These are phyloP conservation scores for Heliamphora ciliata DNA, from an alignment of 179 eudicot species.

Conservation along the genomic window DNA sequence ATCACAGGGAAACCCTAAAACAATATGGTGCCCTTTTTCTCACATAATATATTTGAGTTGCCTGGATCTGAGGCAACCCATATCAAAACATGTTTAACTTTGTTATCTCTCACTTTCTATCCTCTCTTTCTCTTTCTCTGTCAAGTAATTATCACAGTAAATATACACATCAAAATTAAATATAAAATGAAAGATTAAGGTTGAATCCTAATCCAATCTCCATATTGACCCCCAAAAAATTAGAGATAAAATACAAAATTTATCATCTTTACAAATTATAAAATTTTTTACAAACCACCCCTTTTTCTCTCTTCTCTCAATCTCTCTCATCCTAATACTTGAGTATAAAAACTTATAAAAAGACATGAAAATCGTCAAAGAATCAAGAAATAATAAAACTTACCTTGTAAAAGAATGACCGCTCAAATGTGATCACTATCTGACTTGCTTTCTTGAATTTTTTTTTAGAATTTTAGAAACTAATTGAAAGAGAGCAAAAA, in stretches of 20 bases:
- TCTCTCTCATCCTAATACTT: conserved; percentile 12
- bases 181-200: not conserved
- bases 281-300: not conserved
- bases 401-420: not conserved
- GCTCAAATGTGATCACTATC: conserved; percentile 19
- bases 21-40: conserved; percentile 17
- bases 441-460: conserved; percentile 9
- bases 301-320: too few relatives aligned
- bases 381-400: conserved; percentile 8
- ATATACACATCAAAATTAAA: not conserved
- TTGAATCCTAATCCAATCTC: too few relatives aligned
- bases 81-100: conserved; percentile 5
- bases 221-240: too few relatives aligned
- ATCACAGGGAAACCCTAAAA: conserved; percentile 38
- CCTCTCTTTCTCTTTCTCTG: conserved; percentile 13
- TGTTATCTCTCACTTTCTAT: not conserved
- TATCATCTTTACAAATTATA: conserved; percentile 18
- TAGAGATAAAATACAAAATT: conserved; percentile 3
- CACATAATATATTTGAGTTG: conserved; percentile 22
- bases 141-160: conserved; percentile 16
- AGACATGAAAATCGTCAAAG: not conserved
- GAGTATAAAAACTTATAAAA: not conserved
- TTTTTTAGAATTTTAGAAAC: not conserved
- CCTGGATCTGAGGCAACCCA: conserved; percentile 55
- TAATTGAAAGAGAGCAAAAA: not conserved